phyloP scores from a whole-genome alignment of 306 rosid genomes.

The Amphicarpaea edgeworthii region DNA sequence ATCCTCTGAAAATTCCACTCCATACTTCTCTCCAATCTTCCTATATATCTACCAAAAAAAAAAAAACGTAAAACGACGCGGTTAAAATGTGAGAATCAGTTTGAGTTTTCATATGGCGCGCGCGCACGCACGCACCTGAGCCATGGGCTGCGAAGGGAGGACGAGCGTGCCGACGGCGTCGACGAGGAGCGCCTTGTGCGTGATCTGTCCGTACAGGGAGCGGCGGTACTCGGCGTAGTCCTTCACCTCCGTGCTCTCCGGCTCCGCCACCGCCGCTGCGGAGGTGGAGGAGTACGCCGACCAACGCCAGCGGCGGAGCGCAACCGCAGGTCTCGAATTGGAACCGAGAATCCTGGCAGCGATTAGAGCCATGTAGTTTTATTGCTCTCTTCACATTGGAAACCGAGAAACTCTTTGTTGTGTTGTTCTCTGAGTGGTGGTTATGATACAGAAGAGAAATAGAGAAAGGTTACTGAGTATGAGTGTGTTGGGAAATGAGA shows the following conservation, averaged over 20 bases:
- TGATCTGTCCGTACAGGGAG: constrained; percentile 85
- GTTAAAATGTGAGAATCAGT: background rate
- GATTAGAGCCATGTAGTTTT: constrained; percentile 65
- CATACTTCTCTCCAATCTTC: constrained; percentile 87
- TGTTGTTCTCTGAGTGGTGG: background rate
- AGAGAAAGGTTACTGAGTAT: background rate
- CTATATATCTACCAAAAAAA: constrained; percentile 70
- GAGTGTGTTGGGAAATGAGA: background rate
- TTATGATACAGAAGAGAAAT: background rate
- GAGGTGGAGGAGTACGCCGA: constrained; percentile 47
- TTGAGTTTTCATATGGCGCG: background rate
- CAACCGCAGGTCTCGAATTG: constrained; percentile 2
- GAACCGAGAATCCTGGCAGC: constrained; percentile 50
- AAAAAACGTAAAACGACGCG: background rate
- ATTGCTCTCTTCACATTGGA: constrained; percentile 57
- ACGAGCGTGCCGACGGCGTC: constrained; percentile 97
- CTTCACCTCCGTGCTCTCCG: constrained; percentile 55
- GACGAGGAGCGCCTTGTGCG: constrained; percentile 90
- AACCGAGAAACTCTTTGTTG: background rate
- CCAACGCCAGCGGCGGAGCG: background rate
- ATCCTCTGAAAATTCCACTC: constrained; percentile 82
- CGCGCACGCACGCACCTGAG: constrained; percentile 62
- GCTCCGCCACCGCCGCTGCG: constrained; percentile 41
- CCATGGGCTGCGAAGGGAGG: constrained; percentile 97
- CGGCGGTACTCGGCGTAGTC: constrained; percentile 87